Conservation (phyloP, 2,329 filamentous ascomycete species). For the Paecilomyces fulvus region DNA sequence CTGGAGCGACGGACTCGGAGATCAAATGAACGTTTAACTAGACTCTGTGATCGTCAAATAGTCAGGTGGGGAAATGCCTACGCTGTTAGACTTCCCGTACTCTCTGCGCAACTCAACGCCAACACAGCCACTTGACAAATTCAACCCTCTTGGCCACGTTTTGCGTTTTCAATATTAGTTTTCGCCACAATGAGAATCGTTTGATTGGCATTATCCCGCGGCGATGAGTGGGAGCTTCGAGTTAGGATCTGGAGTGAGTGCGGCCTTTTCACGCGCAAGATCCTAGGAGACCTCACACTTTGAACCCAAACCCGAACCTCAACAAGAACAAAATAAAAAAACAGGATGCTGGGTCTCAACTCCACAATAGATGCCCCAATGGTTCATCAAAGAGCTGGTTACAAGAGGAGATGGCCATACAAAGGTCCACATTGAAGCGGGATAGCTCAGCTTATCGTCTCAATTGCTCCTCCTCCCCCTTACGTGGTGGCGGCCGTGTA, state of each 20-base stretch:
- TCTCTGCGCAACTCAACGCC: not conserved
- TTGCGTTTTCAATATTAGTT: not conserved
- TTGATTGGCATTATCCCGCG: too few species aligned
- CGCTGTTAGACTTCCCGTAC: not conserved
- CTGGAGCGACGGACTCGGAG: too few species aligned
- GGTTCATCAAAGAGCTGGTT: not conserved
- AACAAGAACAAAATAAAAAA: not conserved
- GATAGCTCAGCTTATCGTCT: not conserved
- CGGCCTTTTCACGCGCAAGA: too few species aligned
- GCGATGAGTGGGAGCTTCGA: not conserved
- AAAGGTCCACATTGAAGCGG: not conserved
- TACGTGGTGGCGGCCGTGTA: not conserved
- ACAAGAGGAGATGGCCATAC: not conserved
- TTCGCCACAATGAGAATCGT: not conserved
- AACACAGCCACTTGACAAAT: not conserved
- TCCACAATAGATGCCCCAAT: not conserved
- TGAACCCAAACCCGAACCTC: not conserved
- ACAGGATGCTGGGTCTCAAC: not conserved
- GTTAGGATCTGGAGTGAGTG: too few species aligned
- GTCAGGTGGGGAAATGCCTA: not conserved
- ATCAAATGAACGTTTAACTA: too few species aligned
- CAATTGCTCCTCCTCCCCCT: not conserved
- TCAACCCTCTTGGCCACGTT: not conserved
- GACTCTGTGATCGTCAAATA: not conserved
- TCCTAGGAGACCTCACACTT: too few species aligned